A percentile compares a stretch with the other conserved stretches of the same genome.
Conservation (phyloP, 305 asterid species). For the Rubia peregrina region DNA sequence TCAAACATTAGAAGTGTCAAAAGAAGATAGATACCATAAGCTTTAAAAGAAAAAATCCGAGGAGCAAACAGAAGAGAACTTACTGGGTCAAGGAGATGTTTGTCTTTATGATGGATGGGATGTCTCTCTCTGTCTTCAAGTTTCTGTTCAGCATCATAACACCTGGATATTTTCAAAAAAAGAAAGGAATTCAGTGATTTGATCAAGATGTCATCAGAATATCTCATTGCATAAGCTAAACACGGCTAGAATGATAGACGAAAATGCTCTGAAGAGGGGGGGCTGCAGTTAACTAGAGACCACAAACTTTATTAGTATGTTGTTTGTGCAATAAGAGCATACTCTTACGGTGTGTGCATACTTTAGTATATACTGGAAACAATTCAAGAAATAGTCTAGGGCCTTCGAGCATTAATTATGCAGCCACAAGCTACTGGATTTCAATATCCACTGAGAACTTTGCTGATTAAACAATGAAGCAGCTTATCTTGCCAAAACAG, state of each 20-base stretch:
- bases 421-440: not conserved
- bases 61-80: slow-evolving; percentile 19
- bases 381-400: not conserved
- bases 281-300: not conserved
- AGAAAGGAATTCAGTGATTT: not conserved
- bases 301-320: not conserved
- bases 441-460: not conserved
- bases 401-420: not conserved
- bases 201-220: slow-evolving; percentile 1
- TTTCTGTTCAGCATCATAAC: slow-evolving; percentile 75
- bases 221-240: not conserved
- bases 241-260: not conserved
- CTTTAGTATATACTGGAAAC: not conserved
- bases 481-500: not conserved
- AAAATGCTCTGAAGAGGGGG: not conserved
- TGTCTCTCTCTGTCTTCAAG: slow-evolving; percentile 89
- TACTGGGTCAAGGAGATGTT: slow-evolving; percentile 65
- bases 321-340: not conserved
- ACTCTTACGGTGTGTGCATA: not conserved
- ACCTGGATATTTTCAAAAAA: slow-evolving; percentile 38
- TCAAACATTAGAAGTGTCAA: not conserved
- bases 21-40: slow-evolving; percentile 3
- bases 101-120: slow-evolving; percentile 72
- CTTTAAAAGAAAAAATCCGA: not conserved
- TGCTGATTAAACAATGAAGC: not conserved